Evolutionary conservation across 495 filamentous ascomycete species (phyloP).

Genomic region (Neurospora sp.): DNA sequence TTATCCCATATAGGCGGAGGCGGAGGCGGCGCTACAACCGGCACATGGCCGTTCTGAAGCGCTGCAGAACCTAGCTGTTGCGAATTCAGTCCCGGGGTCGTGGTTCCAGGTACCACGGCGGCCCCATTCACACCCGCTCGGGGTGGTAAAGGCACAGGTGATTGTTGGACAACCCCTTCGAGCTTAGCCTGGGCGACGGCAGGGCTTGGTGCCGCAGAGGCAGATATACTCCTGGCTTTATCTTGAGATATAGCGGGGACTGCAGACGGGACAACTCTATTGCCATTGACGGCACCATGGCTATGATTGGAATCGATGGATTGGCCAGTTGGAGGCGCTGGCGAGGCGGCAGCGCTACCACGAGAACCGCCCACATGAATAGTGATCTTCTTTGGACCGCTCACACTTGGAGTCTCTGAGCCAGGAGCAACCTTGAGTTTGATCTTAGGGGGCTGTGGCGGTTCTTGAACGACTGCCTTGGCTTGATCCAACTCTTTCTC

Average conservation of each 20-base stretch:
- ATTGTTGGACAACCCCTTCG: conserved; percentile 30
- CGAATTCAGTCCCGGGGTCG: not conserved
- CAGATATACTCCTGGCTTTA: conserved; percentile 35
- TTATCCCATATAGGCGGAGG: conserved; percentile 18
- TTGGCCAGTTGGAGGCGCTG: conserved; percentile 40
- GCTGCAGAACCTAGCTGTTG: conserved; percentile 22
- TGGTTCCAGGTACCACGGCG: not conserved
- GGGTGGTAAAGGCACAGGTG: conserved; percentile 20
- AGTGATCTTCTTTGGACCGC: conserved; percentile 40
- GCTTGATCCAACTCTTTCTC: conserved; percentile 55
- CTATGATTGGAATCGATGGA: conserved; percentile 22
- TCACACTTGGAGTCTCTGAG: conserved; percentile 21
- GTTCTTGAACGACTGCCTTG: conserved; percentile 52
- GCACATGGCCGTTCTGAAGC: conserved; percentile 15
- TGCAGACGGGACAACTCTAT: conserved; percentile 10
- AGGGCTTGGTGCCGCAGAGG: conserved; percentile 37
- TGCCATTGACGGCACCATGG: conserved; percentile 21
- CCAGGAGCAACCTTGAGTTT: conserved; percentile 55
- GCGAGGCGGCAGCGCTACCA: conserved; percentile 40
- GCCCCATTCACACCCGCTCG: not conserved
- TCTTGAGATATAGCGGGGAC: conserved; percentile 21
- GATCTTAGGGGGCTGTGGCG: conserved; percentile 56
- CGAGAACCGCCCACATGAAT: conserved; percentile 44
- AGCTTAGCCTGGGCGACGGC: conserved; percentile 30
- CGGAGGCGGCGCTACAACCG: conserved; percentile 2